These are phyloP conservation scores for Chalaropsis ovoidea DNA, from an alignment of 2,329 filamentous ascomycete species.

Conservation along the genomic window DNA sequence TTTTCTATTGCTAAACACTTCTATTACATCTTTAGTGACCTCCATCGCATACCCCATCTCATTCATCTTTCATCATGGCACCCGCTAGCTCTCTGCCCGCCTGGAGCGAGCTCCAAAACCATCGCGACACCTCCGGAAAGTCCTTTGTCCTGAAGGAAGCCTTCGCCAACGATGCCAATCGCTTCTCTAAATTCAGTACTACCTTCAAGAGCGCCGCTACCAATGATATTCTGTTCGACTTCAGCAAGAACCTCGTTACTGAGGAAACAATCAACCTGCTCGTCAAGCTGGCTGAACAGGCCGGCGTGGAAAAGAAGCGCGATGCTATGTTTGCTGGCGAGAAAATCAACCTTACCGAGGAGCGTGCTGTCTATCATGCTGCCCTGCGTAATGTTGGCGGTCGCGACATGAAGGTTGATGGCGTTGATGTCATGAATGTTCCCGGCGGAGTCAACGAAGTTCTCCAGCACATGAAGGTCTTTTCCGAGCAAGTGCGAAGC, in stretches of 20 bases:
- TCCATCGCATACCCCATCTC: not conserved
- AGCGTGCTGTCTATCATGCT: conserved; percentile 89
- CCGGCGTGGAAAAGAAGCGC: conserved; percentile 80
- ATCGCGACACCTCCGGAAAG: conserved; percentile 78
- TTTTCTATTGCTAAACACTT: not conserved
- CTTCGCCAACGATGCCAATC: conserved; percentile 76
- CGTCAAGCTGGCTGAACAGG: conserved; percentile 82
- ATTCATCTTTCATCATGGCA: conserved; percentile 45
- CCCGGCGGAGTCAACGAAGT: conserved; percentile 83
- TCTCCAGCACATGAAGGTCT: conserved; percentile 95
- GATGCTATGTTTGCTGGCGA: conserved; percentile 97
- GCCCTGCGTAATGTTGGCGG: conserved; percentile 84
- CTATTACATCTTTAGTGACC: not conserved
- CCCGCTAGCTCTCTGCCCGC: conserved; percentile 77
- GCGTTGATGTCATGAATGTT: conserved; percentile 81
- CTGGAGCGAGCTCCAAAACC: conserved; percentile 84
- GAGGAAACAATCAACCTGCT: conserved; percentile 84
- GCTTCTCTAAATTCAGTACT: conserved; percentile 83
- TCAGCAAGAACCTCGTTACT: conserved; percentile 96
- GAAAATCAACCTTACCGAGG: conserved; percentile 98
- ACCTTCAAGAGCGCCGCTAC: conserved; percentile 74
- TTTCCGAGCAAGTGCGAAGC: conserved; percentile 86
- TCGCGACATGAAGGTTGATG: conserved; percentile 74
- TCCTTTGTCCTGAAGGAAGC: conserved; percentile 87
- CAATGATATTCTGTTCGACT: conserved; percentile 91